Percentiles rank a stretch among this genome's conserved stretches.
These are phyloP conservation scores for Parafenestella ontariensis DNA, from an alignment of 2,329 filamentous ascomycete species.

Conservation along the genomic window DNA sequence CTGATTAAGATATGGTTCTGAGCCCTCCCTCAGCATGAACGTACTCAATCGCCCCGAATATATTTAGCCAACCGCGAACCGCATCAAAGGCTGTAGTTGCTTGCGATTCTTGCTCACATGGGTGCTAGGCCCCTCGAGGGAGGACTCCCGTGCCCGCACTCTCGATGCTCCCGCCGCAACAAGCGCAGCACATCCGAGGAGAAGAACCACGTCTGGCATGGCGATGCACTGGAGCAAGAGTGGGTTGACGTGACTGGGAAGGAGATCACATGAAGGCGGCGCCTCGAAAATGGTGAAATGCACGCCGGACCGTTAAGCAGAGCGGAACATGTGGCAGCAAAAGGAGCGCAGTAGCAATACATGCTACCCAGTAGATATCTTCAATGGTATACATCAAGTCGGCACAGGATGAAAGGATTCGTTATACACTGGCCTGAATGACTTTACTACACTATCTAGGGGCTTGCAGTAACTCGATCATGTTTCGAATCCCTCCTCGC, in stretches of 20 bases:
- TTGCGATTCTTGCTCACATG: conserved; percentile 12
- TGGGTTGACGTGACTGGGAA: background rate
- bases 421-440: too few relatives aligned
- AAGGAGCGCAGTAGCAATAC: background rate
- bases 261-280: background rate
- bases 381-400: too few relatives aligned
- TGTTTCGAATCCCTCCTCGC: too few relatives aligned
- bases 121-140: conserved; percentile 14
- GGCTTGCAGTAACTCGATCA: too few relatives aligned
- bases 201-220: conserved; percentile 12
- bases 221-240: conserved; percentile 6
- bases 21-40: conserved; percentile 25
- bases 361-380: conserved; percentile 16
- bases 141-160: conserved; percentile 10
- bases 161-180: conserved; percentile 9
- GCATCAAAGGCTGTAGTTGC: background rate
- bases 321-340: background rate
- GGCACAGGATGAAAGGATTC: too few relatives aligned
- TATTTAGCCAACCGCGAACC: conserved; percentile 2
- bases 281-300: background rate
- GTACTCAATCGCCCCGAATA: conserved; percentile 5
- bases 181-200: conserved; percentile 20
- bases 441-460: too few relatives aligned
- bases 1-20: conserved; percentile 68
- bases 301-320: too few relatives aligned